Base-by-base conservation (phyloP, 805 yeast genomes). In the Zygotorulaspora florentina region DNA sequence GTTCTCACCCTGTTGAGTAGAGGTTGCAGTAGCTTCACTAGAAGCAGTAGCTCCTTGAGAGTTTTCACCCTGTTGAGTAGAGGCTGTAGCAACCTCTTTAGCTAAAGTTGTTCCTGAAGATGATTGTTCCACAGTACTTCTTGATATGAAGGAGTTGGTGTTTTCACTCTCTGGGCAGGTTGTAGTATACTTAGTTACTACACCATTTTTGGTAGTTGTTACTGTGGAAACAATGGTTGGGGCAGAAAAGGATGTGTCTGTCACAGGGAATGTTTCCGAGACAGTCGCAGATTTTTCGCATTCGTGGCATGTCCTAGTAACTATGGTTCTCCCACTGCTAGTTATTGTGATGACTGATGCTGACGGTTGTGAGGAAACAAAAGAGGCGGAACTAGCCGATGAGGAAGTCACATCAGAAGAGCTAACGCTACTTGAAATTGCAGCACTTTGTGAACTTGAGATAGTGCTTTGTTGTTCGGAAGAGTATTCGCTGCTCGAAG, bases 181-280 rank as follows among this genome's bases (percentile, higher is more conserved):
- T 10, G 49, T 45, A 11, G 49, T 45, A 45, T 35, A 45, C 30
- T 26, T 12, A 6, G 45, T 41, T 5, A 20, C 49, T 16, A 31
- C 27, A 15, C 49, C 49, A 38, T 41, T 41, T 12, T 23, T 27
- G 11, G 45, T 41, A 11, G 31, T 39, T 18, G 49, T 41, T 8
- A 45, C 45, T 3, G 43, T 44, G 18, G 40, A 26, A 12, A 40
- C 40, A 13, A 37, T 37, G 31, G 15, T 15, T 35, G 23, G n/a
- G n/a, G 18, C 18, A 35, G 23, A 35, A 8, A 20, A 35, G 8
- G 18, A 17, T 16, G 20, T 17, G 9, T n/a, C 13, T 18, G 18
- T 7, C 23, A 11, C 23, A 2, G 37, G 11, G 9, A 8, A 16
- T 8, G 37, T 35, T n/a, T 35, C 18, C n/a, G 37, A 16, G 11